phyloP scores from a whole-genome alignment of 441 rosid species.

The Adansonia madagascariensis region DNA sequence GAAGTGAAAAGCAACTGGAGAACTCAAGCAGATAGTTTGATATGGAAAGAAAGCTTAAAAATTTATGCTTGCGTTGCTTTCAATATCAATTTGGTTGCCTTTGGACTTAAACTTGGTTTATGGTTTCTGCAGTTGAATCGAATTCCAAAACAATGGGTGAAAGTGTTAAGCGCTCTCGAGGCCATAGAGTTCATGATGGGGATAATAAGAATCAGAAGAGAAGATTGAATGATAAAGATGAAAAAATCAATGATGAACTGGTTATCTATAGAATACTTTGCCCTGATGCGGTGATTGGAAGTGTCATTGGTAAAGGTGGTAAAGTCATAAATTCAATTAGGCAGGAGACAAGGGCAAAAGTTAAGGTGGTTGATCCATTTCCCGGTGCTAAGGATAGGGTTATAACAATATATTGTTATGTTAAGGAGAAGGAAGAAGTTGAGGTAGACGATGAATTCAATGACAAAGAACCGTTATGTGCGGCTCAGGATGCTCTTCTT shows the following conservation, averaged over 20 bases:
- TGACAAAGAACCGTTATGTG: constrained; percentile 62
- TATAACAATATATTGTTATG: constrained; percentile 68
- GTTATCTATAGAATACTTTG: constrained; percentile 87
- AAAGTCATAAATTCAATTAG: constrained; percentile 84
- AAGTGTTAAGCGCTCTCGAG: too few relatives aligned
- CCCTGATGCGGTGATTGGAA: constrained; percentile 86
- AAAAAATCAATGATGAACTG: constrained; percentile 55
- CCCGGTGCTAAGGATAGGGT: constrained; percentile 76
- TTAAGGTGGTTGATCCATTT: constrained; percentile 89
- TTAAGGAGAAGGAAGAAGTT: constrained; percentile 66
- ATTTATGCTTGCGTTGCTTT: too few relatives aligned
- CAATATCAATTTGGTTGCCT: too few relatives aligned
- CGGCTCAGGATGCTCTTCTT: constrained; percentile 91
- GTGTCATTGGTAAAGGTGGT: constrained; percentile 94
- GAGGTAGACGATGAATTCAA: constrained; percentile 66
- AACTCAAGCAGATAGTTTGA: too few relatives aligned
- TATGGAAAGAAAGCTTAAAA: too few relatives aligned
- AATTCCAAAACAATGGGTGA: too few relatives aligned
- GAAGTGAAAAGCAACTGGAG: too few relatives aligned
- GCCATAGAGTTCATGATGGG: too few relatives aligned
- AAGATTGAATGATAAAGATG: constrained; percentile 52
- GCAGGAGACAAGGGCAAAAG: constrained; percentile 85
- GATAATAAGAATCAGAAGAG: constrained; percentile 42
- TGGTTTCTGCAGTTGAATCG: too few relatives aligned
- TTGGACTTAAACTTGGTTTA: too few relatives aligned